Conservation (phyloP, 2,329 filamentous ascomycete species). For the Epichloe scottii region DNA sequence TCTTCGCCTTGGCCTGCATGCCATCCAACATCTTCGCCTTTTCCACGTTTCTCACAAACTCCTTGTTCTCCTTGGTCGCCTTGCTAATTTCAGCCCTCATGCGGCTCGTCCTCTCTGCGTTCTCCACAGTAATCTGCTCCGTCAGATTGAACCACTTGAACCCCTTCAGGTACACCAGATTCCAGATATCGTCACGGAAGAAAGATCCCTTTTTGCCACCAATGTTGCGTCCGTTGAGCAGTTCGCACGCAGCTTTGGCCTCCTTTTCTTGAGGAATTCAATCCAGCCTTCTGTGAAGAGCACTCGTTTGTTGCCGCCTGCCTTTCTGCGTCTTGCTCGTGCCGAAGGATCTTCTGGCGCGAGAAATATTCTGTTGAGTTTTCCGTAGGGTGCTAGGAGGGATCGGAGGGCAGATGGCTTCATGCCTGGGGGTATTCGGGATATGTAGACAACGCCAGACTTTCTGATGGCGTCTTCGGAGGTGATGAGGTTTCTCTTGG, state of each 20-base stretch:
- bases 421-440: constrained; percentile 79
- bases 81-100: constrained; percentile 68
- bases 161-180: constrained; percentile 64
- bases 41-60: constrained; percentile 69
- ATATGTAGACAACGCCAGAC: constrained; percentile 74
- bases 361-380: constrained; percentile 66
- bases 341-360: constrained; percentile 59
- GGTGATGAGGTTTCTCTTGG: constrained; percentile 55
- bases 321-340: constrained; percentile 53
- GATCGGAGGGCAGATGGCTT: constrained; percentile 66
- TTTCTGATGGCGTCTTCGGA: constrained; percentile 54
- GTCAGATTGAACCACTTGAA: constrained; percentile 73
- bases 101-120: constrained; percentile 63
- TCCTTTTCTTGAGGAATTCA: constrained; percentile 67
- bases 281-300: constrained; percentile 80
- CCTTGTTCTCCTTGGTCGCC: constrained; percentile 67
- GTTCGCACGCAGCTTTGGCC: constrained; percentile 63
- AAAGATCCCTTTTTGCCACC: constrained; percentile 80
- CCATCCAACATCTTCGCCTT: constrained; percentile 66
- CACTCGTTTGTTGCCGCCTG: constrained; percentile 72
- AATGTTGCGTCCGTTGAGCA: constrained; percentile 65
- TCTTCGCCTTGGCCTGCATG: constrained; percentile 48
- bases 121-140: constrained; percentile 69
- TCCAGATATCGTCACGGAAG: constrained; percentile 83
- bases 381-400: constrained; percentile 62